Evolutionary conservation across 2,329 filamentous ascomycete genomes (phyloP), one percentile per base, ranked within the genome.

Genomic region (Graphilbum ipis-grandicollis): DNA sequence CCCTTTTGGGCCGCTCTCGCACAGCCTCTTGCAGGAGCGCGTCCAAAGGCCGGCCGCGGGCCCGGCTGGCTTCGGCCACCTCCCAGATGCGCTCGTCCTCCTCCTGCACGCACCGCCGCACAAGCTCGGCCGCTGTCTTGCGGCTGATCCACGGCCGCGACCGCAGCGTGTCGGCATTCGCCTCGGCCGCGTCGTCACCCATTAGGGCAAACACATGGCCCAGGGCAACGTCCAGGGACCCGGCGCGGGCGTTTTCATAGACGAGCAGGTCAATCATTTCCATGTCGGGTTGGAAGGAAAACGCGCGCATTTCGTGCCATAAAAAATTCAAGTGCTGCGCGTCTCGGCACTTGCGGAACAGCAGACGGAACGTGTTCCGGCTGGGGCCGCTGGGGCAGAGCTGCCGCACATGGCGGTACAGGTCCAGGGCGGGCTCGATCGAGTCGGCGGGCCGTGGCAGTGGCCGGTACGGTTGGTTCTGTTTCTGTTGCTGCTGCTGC

Each of bases 391-490:
- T 41, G 1, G 46, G 45, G 40, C 54, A 58, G 31, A 61, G 42
- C 33, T 52, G 50, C 5, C 55, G 51, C 19, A 60, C 41, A 25
- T 51, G 48, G 31, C 51, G 50, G 45, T 61, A 62, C 14, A 59
- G 31, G 37, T 56, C 54, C 17, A 60, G 42, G 5, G 54, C 54
- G 7, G 32, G 6, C 13, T 28, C 26, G 14, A n/a, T n/a, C n/a
- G n/a, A n/a, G n/a, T n/a, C 5, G 15, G 14, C 6, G 9, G 9
- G 8, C 19, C 8, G 7, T 31, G 31, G 19, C 13, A 9, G 17
- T 15, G 3, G 32, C 23, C 13, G 23, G 8, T 25, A n/a, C n/a
- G n/a, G n/a, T n/a, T n/a, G n/a, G n/a, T n/a, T n/a, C n/a, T n/a
- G n/a, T n/a, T n/a, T 7, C 26, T 28, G 9, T 13, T 28, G 26